A percentile compares a stretch with the other conserved stretches of the same genome.
These are phyloP conservation scores for Uncinocarpus reesii DNA, from an alignment of 2,329 filamentous ascomycete species.

Conservation along the genomic window DNA sequence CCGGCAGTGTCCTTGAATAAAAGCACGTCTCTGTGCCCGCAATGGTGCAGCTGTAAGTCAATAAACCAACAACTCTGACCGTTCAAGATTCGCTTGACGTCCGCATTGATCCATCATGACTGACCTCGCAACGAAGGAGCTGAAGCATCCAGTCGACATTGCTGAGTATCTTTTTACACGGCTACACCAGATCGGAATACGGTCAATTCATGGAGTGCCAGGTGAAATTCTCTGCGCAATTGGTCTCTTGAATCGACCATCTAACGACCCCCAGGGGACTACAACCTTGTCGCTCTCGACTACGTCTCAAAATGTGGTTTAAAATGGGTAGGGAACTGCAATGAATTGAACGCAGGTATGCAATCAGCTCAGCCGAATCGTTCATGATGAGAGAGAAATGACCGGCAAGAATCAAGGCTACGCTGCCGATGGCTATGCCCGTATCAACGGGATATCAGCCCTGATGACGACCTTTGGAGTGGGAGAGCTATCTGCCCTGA, in stretches of 20 bases:
- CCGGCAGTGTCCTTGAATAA: neutral
- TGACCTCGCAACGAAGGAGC: constrained; percentile 37
- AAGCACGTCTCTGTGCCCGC: neutral
- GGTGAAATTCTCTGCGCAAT: constrained; percentile 28
- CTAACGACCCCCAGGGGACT: constrained; percentile 41
- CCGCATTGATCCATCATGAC: constrained; percentile 21
- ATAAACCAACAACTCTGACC: no score
- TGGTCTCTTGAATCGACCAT: neutral
- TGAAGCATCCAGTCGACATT: constrained; percentile 37
- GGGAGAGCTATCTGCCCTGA: constrained; percentile 57
- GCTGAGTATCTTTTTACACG: constrained; percentile 43
- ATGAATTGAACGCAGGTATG: constrained; percentile 62
- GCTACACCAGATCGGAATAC: constrained; percentile 41
- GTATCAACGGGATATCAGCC: constrained; percentile 57
- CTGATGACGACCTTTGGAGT: constrained; percentile 66
- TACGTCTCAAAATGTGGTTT: constrained; percentile 51
- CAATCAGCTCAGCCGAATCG: constrained; percentile 1
- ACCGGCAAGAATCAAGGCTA: constrained; percentile 43
- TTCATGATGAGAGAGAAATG: constrained; percentile 11
- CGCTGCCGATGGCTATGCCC: constrained; percentile 64
- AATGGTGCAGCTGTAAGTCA: neutral
- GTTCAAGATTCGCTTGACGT: no score
- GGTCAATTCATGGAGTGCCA: constrained; percentile 43
- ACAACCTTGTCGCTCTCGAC: constrained; percentile 60
- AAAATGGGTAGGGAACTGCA: constrained; percentile 57